Conservation (phyloP, 2,329 filamentous ascomycete species). For the Stagonosporopsis chrysanthemi region DNA sequence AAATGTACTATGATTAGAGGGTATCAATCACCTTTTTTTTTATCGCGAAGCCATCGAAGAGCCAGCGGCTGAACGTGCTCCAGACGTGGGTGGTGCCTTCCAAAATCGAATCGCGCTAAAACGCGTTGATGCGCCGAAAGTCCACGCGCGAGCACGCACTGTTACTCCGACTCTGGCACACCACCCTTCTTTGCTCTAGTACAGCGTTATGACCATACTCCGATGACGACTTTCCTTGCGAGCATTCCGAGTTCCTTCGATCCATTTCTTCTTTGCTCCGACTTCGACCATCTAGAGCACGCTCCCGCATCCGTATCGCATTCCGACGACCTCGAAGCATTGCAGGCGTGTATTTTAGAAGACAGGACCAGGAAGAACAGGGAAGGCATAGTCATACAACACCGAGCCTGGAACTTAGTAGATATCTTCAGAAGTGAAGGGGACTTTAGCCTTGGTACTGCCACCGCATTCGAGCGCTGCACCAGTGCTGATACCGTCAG, state of each 20-base stretch:
- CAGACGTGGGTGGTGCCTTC: neutral
- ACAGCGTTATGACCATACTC: slow-evolving; percentile 11
- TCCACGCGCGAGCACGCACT: neutral
- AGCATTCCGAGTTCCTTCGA: slow-evolving; percentile 59
- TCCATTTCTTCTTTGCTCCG: slow-evolving; percentile 59
- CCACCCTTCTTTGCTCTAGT: neutral
- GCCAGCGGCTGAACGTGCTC: neutral
- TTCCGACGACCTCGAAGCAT: slow-evolving; percentile 59
- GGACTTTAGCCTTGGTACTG: slow-evolving; percentile 49
- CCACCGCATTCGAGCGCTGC: slow-evolving; percentile 3
- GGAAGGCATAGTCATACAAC: slow-evolving; percentile 59
- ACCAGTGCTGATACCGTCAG: slow-evolving; percentile 36
- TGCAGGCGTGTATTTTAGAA: slow-evolving; percentile 53
- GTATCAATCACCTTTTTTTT: no score
- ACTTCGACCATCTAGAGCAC: slow-evolving; percentile 41
- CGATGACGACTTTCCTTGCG: slow-evolving; percentile 41
- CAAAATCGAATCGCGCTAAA: slow-evolving; percentile 22
- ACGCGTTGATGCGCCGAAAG: slow-evolving; percentile 22
- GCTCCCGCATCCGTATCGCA: slow-evolving; percentile 36
- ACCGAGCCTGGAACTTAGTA: slow-evolving; percentile 56
- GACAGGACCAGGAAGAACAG: slow-evolving; percentile 52
- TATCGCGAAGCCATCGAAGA: no score
- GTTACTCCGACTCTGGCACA: neutral
- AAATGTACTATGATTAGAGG: no score
- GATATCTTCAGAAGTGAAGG: slow-evolving; percentile 61